phyloP scores from a whole-genome alignment of 2,329 filamentous ascomycete genomes.

The Fonsecaea pugnacius region DNA sequence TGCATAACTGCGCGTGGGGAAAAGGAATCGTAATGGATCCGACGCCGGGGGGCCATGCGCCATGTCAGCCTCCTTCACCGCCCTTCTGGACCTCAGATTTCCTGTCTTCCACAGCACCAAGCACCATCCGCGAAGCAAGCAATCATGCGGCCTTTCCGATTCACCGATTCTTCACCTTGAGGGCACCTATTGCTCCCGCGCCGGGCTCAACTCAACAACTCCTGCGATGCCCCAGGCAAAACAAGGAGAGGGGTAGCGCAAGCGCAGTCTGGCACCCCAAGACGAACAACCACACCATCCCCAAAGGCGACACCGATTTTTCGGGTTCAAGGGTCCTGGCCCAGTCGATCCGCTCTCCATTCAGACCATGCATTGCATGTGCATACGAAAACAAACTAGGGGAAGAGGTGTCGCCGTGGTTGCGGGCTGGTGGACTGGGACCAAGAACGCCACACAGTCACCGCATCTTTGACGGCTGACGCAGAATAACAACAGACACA shows the following conservation, averaged over 20 bases:
- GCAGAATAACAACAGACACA: slow-evolving; percentile 9
- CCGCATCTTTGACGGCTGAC: slow-evolving; percentile 34
- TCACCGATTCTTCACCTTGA: background rate
- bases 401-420: slow-evolving; percentile 7
- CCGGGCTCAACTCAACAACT: background rate
- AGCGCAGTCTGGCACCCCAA: background rate
- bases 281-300: slow-evolving; percentile 13
- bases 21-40: slow-evolving; percentile 13
- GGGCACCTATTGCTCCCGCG: background rate
- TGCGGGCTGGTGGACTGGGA: slow-evolving; percentile 11
- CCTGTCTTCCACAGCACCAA: slow-evolving; percentile 2
- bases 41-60: slow-evolving; percentile 1
- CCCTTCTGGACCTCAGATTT: slow-evolving; percentile 28
- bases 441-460: slow-evolving; percentile 30
- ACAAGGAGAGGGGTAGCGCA: background rate
- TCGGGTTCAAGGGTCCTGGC: slow-evolving; percentile 17
- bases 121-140: background rate
- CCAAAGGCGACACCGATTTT: slow-evolving; percentile 28
- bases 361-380: slow-evolving; percentile 24
- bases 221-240: background rate
- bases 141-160: background rate
- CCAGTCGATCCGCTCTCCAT: slow-evolving; percentile 4
- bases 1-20: slow-evolving; percentile 25
- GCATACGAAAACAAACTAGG: slow-evolving; percentile 18
- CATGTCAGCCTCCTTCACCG: slow-evolving; percentile 31